A percentile compares a stretch with the other conserved stretches of the same genome.
Conservation (phyloP, 2,329 filamentous ascomycete species). For the Phaeosphaeria sp. region DNA sequence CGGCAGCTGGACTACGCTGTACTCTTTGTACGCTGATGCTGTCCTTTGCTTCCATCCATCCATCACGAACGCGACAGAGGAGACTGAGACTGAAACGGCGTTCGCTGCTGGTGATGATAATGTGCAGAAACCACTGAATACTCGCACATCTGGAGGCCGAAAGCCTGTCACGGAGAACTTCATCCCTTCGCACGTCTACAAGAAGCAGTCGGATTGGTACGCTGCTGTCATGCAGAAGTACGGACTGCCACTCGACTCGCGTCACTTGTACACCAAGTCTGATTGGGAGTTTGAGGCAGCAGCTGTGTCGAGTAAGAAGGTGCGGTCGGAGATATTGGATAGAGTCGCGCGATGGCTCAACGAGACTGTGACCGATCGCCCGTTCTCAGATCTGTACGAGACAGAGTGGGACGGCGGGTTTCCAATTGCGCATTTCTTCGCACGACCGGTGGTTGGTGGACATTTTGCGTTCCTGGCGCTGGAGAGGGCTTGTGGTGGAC, state of each 20-base stretch:
- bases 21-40: slow-evolving; percentile 83
- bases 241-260: slow-evolving; percentile 80
- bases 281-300: slow-evolving; percentile 93
- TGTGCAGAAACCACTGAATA: slow-evolving; percentile 29
- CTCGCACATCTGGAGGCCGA: slow-evolving; percentile 22
- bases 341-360: slow-evolving; percentile 82
- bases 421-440: slow-evolving; percentile 77
- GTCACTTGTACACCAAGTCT: slow-evolving; percentile 85
- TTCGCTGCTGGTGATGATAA: slow-evolving; percentile 13
- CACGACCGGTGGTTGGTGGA: slow-evolving; percentile 81
- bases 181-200: slow-evolving; percentile 78
- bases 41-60: slow-evolving; percentile 79
- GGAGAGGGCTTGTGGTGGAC: slow-evolving; percentile 76
- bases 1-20: slow-evolving; percentile 82
- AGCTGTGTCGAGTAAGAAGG: slow-evolving; percentile 72
- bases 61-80: slow-evolving; percentile 44
- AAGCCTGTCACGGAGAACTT: slow-evolving; percentile 58
- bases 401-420: slow-evolving; percentile 80
- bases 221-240: slow-evolving; percentile 78
- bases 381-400: slow-evolving; percentile 82
- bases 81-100: not conserved
- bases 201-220: slow-evolving; percentile 83
- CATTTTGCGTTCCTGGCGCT: slow-evolving; percentile 88
- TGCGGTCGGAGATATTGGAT: slow-evolving; percentile 74
- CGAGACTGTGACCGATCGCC: slow-evolving; percentile 76